Percentiles rank a stretch among this genome's conserved stretches.
Conservation (phyloP, 257 asterid genomes). For the Penstemon newberryi region DNA sequence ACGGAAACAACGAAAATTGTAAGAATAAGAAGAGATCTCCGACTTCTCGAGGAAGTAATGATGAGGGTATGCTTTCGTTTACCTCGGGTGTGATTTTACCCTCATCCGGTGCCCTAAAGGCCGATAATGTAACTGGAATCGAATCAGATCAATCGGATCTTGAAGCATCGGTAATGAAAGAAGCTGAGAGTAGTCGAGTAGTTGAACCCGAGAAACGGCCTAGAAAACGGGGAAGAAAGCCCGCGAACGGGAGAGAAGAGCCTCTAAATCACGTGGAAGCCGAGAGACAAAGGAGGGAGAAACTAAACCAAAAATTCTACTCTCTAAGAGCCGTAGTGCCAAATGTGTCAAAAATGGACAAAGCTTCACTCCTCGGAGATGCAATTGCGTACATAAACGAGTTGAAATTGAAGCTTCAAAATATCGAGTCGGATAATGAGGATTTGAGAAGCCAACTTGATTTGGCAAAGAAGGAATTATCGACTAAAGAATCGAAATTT, state of each 20-base stretch:
- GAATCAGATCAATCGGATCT: slow-evolving; percentile 87
- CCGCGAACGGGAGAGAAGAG: slow-evolving; percentile 88
- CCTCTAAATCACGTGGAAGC: slow-evolving; percentile 93
- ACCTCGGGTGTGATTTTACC: slow-evolving; percentile 62
- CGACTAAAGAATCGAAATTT: slow-evolving; percentile 32
- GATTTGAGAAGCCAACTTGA: slow-evolving; percentile 53
- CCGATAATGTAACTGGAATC: slow-evolving; percentile 32
- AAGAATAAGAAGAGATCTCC: slow-evolving; percentile 51
- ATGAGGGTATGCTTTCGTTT: slow-evolving; percentile 79
- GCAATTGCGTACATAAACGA: slow-evolving; percentile 79
- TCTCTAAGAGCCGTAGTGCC: slow-evolving; percentile 88
- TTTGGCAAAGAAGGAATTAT: slow-evolving; percentile 48
- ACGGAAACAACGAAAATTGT: slow-evolving; percentile 7
- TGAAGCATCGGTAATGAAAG: slow-evolving; percentile 75
- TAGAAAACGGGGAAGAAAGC: slow-evolving; percentile 77
- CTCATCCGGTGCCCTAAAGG: slow-evolving; percentile 47
- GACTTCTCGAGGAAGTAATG: slow-evolving; percentile 51
- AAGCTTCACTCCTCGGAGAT: slow-evolving; percentile 87
- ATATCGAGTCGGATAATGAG: slow-evolving; percentile 47
- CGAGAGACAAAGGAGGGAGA: slow-evolving; percentile 93
- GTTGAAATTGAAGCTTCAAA: slow-evolving; percentile 58
- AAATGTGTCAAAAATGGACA: slow-evolving; percentile 86
- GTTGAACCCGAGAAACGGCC: slow-evolving; percentile 74
- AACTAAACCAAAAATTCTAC: slow-evolving; percentile 75
- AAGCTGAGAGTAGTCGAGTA: slow-evolving; percentile 60